Evolutionary conservation across 2,329 filamentous ascomycete genomes (phyloP), one percentile per base, ranked within the genome.

Genomic region (Sarocladium strictum): DNA sequence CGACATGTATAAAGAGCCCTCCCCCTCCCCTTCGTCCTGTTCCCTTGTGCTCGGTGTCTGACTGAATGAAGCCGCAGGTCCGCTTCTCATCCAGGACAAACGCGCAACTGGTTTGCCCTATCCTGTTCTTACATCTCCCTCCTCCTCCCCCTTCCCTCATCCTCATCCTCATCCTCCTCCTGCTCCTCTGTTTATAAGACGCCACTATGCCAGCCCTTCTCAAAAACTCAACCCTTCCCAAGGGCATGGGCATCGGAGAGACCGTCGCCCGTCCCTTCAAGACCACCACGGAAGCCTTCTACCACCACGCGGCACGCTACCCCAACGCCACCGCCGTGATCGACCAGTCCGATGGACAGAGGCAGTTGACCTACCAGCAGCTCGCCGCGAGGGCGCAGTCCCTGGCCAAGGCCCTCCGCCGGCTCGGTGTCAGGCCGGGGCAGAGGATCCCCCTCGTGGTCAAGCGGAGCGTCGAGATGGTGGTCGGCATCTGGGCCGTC

Each of bases 401-500:
- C 17, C 66, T 80, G 11, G 70, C 75, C 38, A 63, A 67, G 53
- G 61, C 68, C 19, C 69, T 80, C 14, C 67, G 58, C 43, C 54
- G 43, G 53, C 63, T 63, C 14, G 76, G 76, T 29, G 67, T 79
- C 23, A 58, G 62, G 33, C 72, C 73, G 23, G 67, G 70, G 5
- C 74, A 80, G 59, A 69, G 76, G 35, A 70, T 83, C 5, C 77
- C 76, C n/a, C 69, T 83, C 24, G 72, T 83, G n/a, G 75, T 77
- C 55, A 76, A 76, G 56, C 72, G 80, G 14, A 76, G 78, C 37
- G 65, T 80, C 49, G 78, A 80, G 58, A 81, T 84, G 78, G 66
- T 83, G 6, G 71, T 81, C 51, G 79, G 76, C 19, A 81, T 83
- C 50, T 69, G 80, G 54, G 80, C 78, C 2, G 70, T 83, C 17